These are phyloP conservation scores for Heterococcus sp. DNA, from an alignment of 108 stramenopile species.

Conservation along the genomic window DNA sequence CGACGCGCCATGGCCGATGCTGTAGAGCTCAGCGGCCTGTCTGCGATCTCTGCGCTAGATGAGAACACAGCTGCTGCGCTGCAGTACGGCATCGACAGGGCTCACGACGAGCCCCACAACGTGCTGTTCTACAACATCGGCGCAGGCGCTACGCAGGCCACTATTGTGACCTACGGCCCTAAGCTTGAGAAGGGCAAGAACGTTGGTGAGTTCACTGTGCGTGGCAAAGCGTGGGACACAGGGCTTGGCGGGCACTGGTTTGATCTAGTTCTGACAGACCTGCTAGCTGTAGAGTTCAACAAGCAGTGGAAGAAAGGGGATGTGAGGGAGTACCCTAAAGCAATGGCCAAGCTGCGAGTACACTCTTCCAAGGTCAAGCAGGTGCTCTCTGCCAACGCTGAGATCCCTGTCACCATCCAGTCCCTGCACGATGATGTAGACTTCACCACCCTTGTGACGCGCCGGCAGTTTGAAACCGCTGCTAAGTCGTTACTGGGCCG, in stretches of 20 bases:
- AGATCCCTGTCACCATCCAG: constrained; percentile 91
- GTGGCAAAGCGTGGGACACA: constrained; percentile 89
- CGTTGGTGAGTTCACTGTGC: constrained; percentile 83
- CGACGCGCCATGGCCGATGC: constrained; percentile 86
- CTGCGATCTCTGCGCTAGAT: constrained; percentile 86
- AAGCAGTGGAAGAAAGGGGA: constrained; percentile 64
- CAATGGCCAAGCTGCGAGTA: constrained; percentile 89
- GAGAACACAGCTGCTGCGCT: constrained; percentile 96
- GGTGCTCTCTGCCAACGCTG: constrained; percentile 90
- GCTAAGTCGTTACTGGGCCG: constrained; percentile 71
- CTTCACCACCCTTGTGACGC: constrained; percentile 72
- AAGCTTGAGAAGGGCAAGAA: constrained; percentile 71
- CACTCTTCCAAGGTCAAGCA: constrained; percentile 96
- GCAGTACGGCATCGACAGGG: constrained; percentile 91
- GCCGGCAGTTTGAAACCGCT: constrained; percentile 81
- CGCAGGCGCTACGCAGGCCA: constrained; percentile 74
- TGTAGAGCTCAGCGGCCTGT: constrained; percentile 85
- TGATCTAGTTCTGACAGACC: constrained; percentile 81
- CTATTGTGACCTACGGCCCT: constrained; percentile 31
- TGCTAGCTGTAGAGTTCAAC: constrained; percentile 91
- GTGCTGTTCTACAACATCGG: constrained; percentile 98
- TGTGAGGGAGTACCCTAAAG: constrained; percentile 73
- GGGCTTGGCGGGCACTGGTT: constrained; percentile 81
- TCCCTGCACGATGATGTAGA: constrained; percentile 71
- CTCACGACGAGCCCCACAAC: constrained; percentile 70